Base-by-base conservation (phyloP, 2,329 filamentous ascomycete species). In the Biscogniauxia sp. region DNA sequence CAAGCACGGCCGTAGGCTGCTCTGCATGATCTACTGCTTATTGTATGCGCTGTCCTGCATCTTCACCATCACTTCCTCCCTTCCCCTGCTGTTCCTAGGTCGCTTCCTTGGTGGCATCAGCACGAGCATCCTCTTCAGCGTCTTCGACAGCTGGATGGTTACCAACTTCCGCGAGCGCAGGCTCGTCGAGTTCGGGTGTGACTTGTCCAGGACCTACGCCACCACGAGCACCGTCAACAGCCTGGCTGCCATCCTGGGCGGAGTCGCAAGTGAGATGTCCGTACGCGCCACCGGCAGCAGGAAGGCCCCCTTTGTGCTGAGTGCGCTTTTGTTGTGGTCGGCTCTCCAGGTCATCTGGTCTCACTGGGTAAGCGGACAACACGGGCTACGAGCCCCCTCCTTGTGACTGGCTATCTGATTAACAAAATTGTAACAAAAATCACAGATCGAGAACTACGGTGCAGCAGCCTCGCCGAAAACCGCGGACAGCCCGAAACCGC, bases 121-220 rank as follows among this genome's bases (percentile, higher is more conserved):
- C 61, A 84, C 83, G 9, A 86, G 82, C 15, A 73, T 87, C 20
- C 76, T 87, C 19, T 86, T 82, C 73, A 84, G 78, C 54, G 82
- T 82, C 9, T 86, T 87, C 63, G 84, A 87, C 65, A 80, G 82
- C 53, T 87, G 84, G 84, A 81, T 87, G 76, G 81, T 87, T 26
- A 78, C 82, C 53, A 84, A 87, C 66, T 87, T 79, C n/a, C 72
- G 71, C 7, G 75, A 76, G 8, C 70, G 75, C 7, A 78, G 77
- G 50, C 74, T 88, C 28, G 79, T 79, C 57, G 63, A 67, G 8
- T n/a, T 67, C 20, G 71, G 70, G 7, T 73, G 70, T 50, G 68
- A 72, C 49, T 54, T 73, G 20, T 69, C 70, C 17, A 73, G 75
- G 28, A 78, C 87, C 20, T 86, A 84, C 69, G 82, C 81, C 4